Evolutionary conservation across 192 early-diverging fungal species (phyloP).

Genomic region (Mortierella claussenii): DNA sequence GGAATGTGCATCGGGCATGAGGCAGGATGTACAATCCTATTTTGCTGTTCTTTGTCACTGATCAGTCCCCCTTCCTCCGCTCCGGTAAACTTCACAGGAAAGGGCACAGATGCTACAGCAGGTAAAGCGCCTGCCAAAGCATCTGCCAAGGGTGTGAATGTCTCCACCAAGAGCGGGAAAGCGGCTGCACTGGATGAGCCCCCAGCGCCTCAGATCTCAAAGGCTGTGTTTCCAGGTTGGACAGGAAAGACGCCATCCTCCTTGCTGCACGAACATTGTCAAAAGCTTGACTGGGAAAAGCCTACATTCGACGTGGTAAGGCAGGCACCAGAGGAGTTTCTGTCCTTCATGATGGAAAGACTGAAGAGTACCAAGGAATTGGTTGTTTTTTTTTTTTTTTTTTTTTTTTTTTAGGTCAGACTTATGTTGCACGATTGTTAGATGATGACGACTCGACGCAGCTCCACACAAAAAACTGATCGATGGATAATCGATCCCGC

Average conservation of each 20-base stretch:
- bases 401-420: too few relatives aligned
- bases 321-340: too few relatives aligned
- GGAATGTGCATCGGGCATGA: too few relatives aligned
- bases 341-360: too few relatives aligned
- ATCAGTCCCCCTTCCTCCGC: background rate
- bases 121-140: slow-evolving; percentile 1
- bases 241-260: slow-evolving; percentile 88
- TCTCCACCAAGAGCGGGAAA: slow-evolving; percentile 14
- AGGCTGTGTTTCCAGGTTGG: slow-evolving; percentile 76
- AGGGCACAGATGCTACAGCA: background rate
- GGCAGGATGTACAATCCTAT: background rate
- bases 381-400: too few relatives aligned
- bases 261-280: slow-evolving; percentile 83
- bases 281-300: slow-evolving; percentile 78
- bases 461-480: too few relatives aligned
- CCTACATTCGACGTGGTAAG: slow-evolving; percentile 70
- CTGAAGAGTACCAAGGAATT: too few relatives aligned
- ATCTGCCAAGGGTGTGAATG: slow-evolving; percentile 9
- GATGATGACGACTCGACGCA: too few relatives aligned
- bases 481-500: too few relatives aligned
- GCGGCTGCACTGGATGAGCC: slow-evolving; percentile 2
- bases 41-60: background rate
- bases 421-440: too few relatives aligned
- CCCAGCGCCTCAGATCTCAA: slow-evolving; percentile 29
- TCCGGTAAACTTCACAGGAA: background rate